A percentile compares a stretch with the other conserved stretches of the same genome.
phyloP scores from a whole-genome alignment of 495 filamentous ascomycete species.

The Penicillium steckii region DNA sequence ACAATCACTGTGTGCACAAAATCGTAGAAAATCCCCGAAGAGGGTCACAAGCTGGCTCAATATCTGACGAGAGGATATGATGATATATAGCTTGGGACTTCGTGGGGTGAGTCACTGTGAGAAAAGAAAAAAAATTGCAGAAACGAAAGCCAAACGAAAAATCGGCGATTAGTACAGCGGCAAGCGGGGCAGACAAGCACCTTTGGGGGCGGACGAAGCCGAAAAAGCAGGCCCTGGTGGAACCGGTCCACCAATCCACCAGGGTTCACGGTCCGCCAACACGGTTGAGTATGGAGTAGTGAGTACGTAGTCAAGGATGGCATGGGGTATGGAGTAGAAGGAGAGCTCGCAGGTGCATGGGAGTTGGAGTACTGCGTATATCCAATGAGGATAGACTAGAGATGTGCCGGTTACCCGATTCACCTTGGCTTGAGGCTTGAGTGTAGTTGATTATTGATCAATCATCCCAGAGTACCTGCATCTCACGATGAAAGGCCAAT shows the following conservation, averaged over 20 bases:
- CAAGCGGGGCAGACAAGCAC: slow-evolving; percentile 16
- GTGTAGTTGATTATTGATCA: too few relatives aligned
- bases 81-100: neutral
- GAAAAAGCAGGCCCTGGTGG: slow-evolving; percentile 11
- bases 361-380: neutral
- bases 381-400: slow-evolving; percentile 11
- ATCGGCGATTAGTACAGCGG: slow-evolving; percentile 19
- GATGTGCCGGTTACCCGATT: slow-evolving; percentile 20
- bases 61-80: too few relatives aligned
- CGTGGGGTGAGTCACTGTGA: neutral
- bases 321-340: too few relatives aligned
- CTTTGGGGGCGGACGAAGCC: slow-evolving; percentile 14
- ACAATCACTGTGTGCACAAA: neutral
- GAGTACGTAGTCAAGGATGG: too few relatives aligned
- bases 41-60: too few relatives aligned
- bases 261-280: too few relatives aligned
- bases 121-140: neutral
- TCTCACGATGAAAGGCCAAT: too few relatives aligned
- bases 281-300: too few relatives aligned
- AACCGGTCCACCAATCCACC: too few relatives aligned
- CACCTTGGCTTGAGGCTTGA: too few relatives aligned
- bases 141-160: slow-evolving; percentile 5
- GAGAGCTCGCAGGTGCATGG: too few relatives aligned
- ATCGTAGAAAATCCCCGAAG: neutral
- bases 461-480: too few relatives aligned